phyloP scores from a whole-genome alignment of 768 basidiomycete genomes.

The Mycena olivaceomarginata region DNA sequence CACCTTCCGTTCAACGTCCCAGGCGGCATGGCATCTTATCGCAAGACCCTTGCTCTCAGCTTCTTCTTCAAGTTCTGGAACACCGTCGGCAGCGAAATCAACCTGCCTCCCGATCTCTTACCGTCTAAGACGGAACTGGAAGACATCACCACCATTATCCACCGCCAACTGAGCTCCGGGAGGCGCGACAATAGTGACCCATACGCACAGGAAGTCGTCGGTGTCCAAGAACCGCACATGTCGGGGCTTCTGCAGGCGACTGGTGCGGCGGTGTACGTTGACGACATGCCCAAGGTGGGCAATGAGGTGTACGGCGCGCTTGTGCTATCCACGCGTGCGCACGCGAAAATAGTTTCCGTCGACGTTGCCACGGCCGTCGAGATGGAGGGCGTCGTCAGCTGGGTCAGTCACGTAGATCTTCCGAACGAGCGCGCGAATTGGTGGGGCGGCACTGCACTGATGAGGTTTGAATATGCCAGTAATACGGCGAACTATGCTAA shows the following conservation, averaged over 20 bases:
- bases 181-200: slow-evolving; percentile 44
- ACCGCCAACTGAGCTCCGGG: slow-evolving; percentile 40
- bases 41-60: slow-evolving; percentile 47
- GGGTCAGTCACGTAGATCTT: slow-evolving; percentile 41
- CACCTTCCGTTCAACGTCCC: slow-evolving; percentile 46
- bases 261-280: slow-evolving; percentile 44
- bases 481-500: neutral
- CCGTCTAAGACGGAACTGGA: slow-evolving; percentile 30
- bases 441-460: slow-evolving; percentile 42
- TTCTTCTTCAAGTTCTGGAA: slow-evolving; percentile 49
- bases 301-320: slow-evolving; percentile 45
- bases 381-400: slow-evolving; percentile 44
- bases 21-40: slow-evolving; percentile 45
- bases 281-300: slow-evolving; percentile 45
- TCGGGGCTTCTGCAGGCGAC: slow-evolving; percentile 45
- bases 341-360: slow-evolving; percentile 45
- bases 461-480: slow-evolving; percentile 16
- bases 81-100: slow-evolving; percentile 39
- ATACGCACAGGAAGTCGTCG: slow-evolving; percentile 45
- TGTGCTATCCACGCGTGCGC: slow-evolving; percentile 42
- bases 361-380: slow-evolving; percentile 37
- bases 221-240: slow-evolving; percentile 43
- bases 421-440: slow-evolving; percentile 44
- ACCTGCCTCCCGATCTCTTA: slow-evolving; percentile 33
- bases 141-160: slow-evolving; percentile 40